These are phyloP conservation scores for Aspergillus oerlinghausenensis DNA, from an alignment of 2,329 filamentous ascomycete species.

Conservation along the genomic window DNA sequence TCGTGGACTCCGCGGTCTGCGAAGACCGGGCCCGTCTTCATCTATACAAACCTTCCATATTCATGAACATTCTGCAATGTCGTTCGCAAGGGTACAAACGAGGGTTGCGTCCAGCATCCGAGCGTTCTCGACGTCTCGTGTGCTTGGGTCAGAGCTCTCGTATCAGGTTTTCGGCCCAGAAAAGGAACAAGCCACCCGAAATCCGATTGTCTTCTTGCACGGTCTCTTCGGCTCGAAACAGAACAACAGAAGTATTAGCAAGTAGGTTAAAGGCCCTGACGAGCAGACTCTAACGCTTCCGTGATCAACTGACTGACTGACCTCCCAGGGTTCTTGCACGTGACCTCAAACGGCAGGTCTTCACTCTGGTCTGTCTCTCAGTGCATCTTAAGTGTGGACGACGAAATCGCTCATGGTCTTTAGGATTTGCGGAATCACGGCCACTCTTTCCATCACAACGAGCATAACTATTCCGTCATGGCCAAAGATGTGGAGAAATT, in stretches of 20 bases:
- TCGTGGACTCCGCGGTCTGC: background rate
- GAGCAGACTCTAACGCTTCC: background rate
- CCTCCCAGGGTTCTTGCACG: conserved; percentile 62
- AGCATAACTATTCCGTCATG: conserved; percentile 78
- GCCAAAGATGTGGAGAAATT: conserved; percentile 79
- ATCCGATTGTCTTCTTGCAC: conserved; percentile 82
- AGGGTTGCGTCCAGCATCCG: conserved; percentile 16
- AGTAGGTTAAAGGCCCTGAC: conserved; percentile 54
- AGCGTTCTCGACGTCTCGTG: conserved; percentile 29
- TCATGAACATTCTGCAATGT: conserved; percentile 5
- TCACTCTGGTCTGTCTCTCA: conserved; percentile 61
- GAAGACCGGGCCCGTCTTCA: background rate
- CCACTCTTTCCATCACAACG: conserved; percentile 70
- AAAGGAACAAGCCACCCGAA: conserved; percentile 29
- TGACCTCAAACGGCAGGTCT: conserved; percentile 74
- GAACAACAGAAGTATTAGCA: conserved; percentile 92
- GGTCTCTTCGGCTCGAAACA: conserved; percentile 93
- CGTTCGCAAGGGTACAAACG: conserved; percentile 10
- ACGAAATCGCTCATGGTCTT: background rate
- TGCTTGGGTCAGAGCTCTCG: conserved; percentile 26
- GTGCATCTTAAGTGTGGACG: conserved; percentile 2
- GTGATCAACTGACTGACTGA: background rate
- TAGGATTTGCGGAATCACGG: conserved; percentile 92
- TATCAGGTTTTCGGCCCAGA: conserved; percentile 36
- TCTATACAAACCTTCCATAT: background rate